Percentiles rank a stretch among this genome's conserved stretches.
These are phyloP conservation scores for Ajuga chamaepitys DNA, from an alignment of 257 asterid species.

Conservation along the genomic window DNA sequence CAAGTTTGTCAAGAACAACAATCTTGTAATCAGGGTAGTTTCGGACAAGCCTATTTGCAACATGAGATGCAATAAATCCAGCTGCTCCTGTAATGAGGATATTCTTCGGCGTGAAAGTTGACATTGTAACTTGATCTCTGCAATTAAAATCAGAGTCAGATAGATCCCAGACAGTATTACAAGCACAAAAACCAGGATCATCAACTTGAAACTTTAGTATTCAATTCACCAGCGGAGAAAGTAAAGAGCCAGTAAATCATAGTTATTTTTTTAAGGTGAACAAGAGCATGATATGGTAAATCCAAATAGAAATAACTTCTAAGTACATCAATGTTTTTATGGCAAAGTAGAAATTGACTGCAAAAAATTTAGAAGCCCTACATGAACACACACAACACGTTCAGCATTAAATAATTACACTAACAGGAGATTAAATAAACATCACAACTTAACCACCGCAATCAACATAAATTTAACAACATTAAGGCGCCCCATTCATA, in stretches of 20 bases:
- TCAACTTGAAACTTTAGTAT: background rate
- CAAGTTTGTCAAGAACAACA: slow-evolving; percentile 67
- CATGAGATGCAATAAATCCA: slow-evolving; percentile 70
- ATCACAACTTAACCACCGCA: background rate
- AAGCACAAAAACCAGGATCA: too few relatives aligned
- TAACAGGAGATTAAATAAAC: background rate
- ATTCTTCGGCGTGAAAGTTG: slow-evolving; percentile 44
- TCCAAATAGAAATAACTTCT: background rate
- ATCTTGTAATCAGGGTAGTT: slow-evolving; percentile 59
- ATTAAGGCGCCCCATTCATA: background rate
- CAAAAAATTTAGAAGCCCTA: background rate
- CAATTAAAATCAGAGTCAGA: background rate
- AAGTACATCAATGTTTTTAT: background rate
- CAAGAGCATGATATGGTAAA: background rate
- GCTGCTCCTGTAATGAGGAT: slow-evolving; percentile 79
- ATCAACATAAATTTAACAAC: background rate
- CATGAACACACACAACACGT: too few relatives aligned
- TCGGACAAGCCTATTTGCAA: slow-evolving; percentile 57
- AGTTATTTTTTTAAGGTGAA: background rate
- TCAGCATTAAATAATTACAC: background rate
- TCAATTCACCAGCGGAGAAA: background rate
- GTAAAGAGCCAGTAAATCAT: background rate
- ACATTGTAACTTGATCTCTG: too few relatives aligned
- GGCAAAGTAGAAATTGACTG: background rate
- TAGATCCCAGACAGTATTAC: background rate